Evolutionary conservation across 1,284 basidiomycete species (phyloP), one percentile per base, ranked within the genome.

Genomic region (Golubevia pallescens): DNA sequence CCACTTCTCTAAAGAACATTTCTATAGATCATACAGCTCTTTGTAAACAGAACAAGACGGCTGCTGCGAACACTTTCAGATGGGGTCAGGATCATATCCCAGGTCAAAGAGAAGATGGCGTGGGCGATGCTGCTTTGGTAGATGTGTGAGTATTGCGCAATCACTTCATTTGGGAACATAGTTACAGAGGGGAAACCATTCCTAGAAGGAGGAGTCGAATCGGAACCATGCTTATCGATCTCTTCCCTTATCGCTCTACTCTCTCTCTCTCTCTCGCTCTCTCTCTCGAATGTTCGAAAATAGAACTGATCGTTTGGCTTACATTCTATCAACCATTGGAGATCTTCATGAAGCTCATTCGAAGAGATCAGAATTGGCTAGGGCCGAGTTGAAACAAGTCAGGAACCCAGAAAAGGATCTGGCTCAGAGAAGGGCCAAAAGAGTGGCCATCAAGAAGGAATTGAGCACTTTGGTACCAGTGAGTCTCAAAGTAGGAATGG

Each of bases 21-120:
- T 67, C 63, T 64, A 79, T 81, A 59, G 78, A 81, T 51, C 71
- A 80, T 54, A 68, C 75, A 23, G 78, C 77, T 2, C 63, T 70
- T 6, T 65, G 67, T 24, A 68, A 77, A 5, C 74, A 81, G 62
- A 69, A 70, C 2, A 77, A 77, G 60, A 19, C 66, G 56, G 64
- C 73, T 21, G 78, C 78, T 54, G 72, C 68, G 23, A 70, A 75
- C 52, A 74, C 77, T 7, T 81, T 69, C 65, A 61, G 61, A 19
- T 79, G 73, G 73, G 78, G 78, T 5, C 69, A 74, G 61, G 67
- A 71, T 28, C 78, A 80, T 48, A 61, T 71, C 4, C 71, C 77
- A 14, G 67, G 69, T 38, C 72, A 73, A 57, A 66, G 77, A 10
- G 68, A 73, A 19, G 77, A 80, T 63, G 64, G 70, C 19, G 74